Conservation (phyloP, 768 basidiomycete genomes). For the Mycena filopes region DNA sequence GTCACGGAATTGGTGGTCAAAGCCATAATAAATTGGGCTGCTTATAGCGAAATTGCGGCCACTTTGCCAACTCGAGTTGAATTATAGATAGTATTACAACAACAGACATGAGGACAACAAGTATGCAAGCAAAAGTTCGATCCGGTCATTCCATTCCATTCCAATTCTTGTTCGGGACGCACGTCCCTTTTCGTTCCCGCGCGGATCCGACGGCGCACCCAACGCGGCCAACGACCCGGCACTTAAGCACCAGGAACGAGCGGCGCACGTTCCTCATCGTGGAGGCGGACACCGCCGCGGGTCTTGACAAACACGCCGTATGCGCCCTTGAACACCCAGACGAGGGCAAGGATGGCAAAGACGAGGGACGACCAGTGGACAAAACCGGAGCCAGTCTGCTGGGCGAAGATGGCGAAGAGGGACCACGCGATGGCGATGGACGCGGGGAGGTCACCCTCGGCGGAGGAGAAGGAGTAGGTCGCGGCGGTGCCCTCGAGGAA, state of each 20-base stretch:
- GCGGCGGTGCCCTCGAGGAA: conserved; percentile 93
- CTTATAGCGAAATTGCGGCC: too few species aligned
- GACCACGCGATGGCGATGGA: conserved; percentile 92
- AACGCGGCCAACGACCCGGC: not conserved
- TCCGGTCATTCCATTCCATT: not conserved
- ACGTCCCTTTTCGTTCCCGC: conserved; percentile 15
- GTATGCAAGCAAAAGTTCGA: conserved; percentile 1
- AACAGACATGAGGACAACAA: conserved; percentile 1
- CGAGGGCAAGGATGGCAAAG: conserved; percentile 84
- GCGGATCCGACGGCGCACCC: not conserved
- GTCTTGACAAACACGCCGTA: conserved; percentile 62
- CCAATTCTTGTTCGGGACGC: conserved; percentile 6
- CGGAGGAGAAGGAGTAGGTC: conserved; percentile 93
- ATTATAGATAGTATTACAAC: conserved; percentile 13
- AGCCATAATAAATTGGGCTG: too few species aligned
- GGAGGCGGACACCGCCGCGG: conserved; percentile 68
- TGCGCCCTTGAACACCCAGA: conserved; percentile 86
- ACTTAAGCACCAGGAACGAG: conserved; percentile 61
- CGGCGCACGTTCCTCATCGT: conserved; percentile 90
- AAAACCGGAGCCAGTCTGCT: conserved; percentile 75
- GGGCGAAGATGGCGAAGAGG: conserved; percentile 91
- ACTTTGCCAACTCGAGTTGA: not conserved
- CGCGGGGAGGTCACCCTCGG: conserved; percentile 93
- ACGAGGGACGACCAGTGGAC: conserved; percentile 92
- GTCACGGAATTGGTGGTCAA: too few species aligned